phyloP scores from a whole-genome alignment of 805 yeast genomes.

The Tetrapisispora pingtungensis region DNA sequence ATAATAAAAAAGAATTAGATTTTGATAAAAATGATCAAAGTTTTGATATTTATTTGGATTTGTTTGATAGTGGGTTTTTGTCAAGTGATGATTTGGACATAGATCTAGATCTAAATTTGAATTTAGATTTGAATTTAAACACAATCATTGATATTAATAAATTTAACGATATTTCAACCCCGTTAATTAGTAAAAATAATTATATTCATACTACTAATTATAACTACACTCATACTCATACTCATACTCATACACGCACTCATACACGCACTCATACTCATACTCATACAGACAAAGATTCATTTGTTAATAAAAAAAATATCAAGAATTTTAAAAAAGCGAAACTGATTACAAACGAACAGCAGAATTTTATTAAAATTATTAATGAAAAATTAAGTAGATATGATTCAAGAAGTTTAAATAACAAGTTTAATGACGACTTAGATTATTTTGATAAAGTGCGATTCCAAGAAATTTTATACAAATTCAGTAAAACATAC shows the following conservation, averaged over 20 bases:
- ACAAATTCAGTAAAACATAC: slow-evolving; percentile 26
- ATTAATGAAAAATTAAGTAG: slow-evolving; percentile 16
- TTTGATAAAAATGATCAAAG: slow-evolving; percentile 1
- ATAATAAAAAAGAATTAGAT: not conserved
- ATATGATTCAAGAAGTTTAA: slow-evolving; percentile 7
- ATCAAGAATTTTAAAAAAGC: not conserved
- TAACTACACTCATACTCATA: too few species aligned
- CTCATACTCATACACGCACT: too few species aligned
- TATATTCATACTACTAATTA: too few species aligned
- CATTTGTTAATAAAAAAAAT: not conserved
- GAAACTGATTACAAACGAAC: not conserved
- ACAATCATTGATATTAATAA: too few species aligned
- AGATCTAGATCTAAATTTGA: too few species aligned
- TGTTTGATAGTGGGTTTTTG: not conserved
- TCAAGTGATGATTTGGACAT: not conserved
- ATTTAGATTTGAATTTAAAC: too few species aligned
- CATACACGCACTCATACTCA: too few species aligned
- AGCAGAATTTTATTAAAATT: slow-evolving; percentile 7
- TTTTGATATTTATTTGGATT: not conserved
- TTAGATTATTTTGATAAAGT: slow-evolving; percentile 25
- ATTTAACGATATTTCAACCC: not conserved
- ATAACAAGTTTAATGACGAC: slow-evolving; percentile 6
- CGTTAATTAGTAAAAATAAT: not conserved
- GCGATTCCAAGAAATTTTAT: slow-evolving; percentile 27
- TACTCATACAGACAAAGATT: too few species aligned